phyloP scores from a whole-genome alignment of 2,329 filamentous ascomycete genomes.

The Beauveria sp. region DNA sequence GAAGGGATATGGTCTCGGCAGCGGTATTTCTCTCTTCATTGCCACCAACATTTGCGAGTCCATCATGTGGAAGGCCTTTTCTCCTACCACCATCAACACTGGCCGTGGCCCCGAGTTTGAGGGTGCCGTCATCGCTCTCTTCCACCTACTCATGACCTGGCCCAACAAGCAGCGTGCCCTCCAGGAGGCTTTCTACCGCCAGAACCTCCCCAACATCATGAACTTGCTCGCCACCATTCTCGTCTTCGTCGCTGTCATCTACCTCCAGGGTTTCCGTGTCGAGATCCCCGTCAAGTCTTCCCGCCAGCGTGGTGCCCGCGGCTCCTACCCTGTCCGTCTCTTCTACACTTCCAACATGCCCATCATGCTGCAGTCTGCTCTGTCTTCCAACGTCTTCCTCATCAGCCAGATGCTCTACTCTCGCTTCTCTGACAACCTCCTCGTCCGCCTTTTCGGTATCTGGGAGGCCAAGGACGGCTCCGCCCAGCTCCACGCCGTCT shows the following conservation, averaged over 20 bases:
- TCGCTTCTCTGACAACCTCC: conserved; percentile 96
- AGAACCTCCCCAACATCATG: conserved; percentile 99
- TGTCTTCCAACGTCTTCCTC: conserved; percentile 98
- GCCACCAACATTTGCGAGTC: conserved; percentile 99
- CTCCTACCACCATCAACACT: conserved; percentile 97
- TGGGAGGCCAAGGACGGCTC: conserved; percentile 98
- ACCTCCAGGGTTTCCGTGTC: conserved; percentile 97
- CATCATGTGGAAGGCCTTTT: conserved; percentile 99
- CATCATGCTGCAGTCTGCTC: conserved; percentile 98
- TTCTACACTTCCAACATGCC: conserved; percentile 99
- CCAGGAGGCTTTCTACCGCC: conserved; percentile 97
- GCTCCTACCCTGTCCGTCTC: conserved; percentile 94
- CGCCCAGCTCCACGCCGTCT: conserved; percentile 86
- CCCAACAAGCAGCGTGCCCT: conserved; percentile 98
- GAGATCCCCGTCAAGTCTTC: conserved; percentile 99
- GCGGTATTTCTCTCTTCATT: conserved; percentile 98
- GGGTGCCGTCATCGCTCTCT: conserved; percentile 93
- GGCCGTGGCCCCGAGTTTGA: conserved; percentile 98
- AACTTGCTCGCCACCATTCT: conserved; percentile 88
- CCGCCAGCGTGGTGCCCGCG: conserved; percentile 96
- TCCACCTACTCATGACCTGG: conserved; percentile 98
- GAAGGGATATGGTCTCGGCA: conserved; percentile 98
- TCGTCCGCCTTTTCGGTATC: conserved; percentile 93
- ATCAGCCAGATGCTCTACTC: conserved; percentile 99
- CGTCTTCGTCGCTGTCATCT: conserved; percentile 97